These are phyloP conservation scores for Astragalus membranaceus DNA, from an alignment of 306 rosid genomes.

Conservation along the genomic window DNA sequence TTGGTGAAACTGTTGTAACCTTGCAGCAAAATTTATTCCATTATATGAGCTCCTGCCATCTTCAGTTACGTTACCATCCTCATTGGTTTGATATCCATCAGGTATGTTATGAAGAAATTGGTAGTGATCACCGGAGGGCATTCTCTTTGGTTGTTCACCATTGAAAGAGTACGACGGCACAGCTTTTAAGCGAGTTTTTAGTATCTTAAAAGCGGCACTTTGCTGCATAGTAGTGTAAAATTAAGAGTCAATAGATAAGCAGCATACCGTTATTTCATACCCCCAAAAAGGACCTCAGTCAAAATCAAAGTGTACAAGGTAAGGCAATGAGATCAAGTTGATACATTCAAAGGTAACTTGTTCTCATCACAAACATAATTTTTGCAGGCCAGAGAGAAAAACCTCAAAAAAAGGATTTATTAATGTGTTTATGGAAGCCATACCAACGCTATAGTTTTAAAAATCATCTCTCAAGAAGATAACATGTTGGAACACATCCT, in stretches of 20 bases:
- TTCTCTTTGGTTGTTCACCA: conserved; percentile 43
- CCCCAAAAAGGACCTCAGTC: background rate
- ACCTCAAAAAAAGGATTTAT: background rate
- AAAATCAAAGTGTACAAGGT: background rate
- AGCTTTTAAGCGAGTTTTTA: conserved; percentile 74
- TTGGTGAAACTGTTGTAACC: conserved; percentile 72
- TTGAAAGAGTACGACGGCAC: conserved; percentile 62
- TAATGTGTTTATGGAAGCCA: background rate
- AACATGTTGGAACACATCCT: background rate
- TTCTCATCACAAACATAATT: background rate
- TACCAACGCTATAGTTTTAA: background rate
- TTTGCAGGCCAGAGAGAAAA: background rate
- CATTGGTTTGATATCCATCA: conserved; percentile 33
- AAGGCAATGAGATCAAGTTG: conserved; percentile 5
- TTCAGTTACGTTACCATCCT: conserved; percentile 57
- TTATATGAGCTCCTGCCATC: conserved; percentile 36
- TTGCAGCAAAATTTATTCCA: conserved; percentile 60
- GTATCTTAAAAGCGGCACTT: conserved; percentile 90
- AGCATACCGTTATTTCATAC: background rate
- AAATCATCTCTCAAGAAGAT: background rate
- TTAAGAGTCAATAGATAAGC: conserved; percentile 13
- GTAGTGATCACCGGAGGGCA: conserved; percentile 50
- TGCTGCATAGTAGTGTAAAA: conserved; percentile 51
- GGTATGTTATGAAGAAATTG: conserved; percentile 36
- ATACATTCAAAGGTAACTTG: conserved; percentile 2